phyloP scores from a whole-genome alignment of 176 grass and related monocot species.

The Oryza longistaminata region DNA sequence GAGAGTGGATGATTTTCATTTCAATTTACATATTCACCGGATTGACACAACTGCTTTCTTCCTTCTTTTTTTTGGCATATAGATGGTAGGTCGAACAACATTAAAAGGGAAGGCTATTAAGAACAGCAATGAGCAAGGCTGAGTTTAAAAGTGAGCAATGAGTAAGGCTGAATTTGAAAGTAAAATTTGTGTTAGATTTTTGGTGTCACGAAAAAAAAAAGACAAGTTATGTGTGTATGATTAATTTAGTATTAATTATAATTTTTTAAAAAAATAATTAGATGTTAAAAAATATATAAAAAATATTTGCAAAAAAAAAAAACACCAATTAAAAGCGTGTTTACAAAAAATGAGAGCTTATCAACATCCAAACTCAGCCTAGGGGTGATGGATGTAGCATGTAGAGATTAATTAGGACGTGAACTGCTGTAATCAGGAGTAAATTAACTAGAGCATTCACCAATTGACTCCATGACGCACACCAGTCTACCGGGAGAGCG shows the following conservation, averaged over 20 bases:
- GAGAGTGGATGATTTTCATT: neutral
- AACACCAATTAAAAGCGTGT: too few species aligned
- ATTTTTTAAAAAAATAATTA: too few species aligned
- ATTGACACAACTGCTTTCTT: neutral
- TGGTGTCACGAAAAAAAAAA: too few species aligned
- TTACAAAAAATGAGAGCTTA: too few species aligned
- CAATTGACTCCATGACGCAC: constrained; percentile 28
- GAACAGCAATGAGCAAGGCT: too few species aligned
- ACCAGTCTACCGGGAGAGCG: neutral
- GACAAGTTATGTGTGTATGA: too few species aligned
- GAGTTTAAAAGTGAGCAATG: neutral
- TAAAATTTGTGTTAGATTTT: too few species aligned
- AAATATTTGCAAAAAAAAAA: too few species aligned
- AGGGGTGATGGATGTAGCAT: neutral
- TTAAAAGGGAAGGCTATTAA: neutral
- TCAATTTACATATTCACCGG: neutral
- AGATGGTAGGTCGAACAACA: neutral
- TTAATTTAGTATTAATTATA: too few species aligned
- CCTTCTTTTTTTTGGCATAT: neutral
- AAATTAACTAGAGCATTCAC: neutral
- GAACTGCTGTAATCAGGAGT: constrained; percentile 1
- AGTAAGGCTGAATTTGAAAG: neutral
- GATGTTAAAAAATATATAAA: too few species aligned
- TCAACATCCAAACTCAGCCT: too few species aligned
- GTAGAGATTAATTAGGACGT: neutral